Evolutionary conservation across 306 rosid genomes (phyloP), one percentile per base, ranked within the genome.

Genomic region (Sesbania bispinosa): DNA sequence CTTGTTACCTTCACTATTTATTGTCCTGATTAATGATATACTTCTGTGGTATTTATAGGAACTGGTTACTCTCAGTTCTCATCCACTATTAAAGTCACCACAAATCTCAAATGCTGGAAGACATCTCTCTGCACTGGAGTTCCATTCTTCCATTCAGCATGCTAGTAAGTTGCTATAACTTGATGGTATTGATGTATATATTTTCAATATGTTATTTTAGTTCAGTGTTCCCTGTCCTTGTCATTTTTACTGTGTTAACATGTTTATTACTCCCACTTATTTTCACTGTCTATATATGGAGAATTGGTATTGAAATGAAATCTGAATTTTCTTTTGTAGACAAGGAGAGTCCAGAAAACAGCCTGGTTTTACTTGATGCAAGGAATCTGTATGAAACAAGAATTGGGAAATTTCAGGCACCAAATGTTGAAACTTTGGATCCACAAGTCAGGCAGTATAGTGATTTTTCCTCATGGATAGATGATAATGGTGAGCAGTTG

Each of bases 361-460:
- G 24, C 32, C 73, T 86, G 69, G 94, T 94, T 67, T 82, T 90
- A 58, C 85, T 90, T 70, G 97, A 94, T 80, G 97, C 96, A 23
- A 89, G 98, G 80, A 93, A 93, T 83, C 73, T 93, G 10, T 93
- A 94, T 7, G 98, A 94, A 83, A 94, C 97, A 10, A 87, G 98
- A 80, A 86, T 94, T 62, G 98, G 98, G 79, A 90, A 90, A 81
- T 90, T 94, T 70, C 69, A 81, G 19, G 84, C 71, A 15, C 96
- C 96, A 16, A 81, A 87, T 70, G 82, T 94, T 67, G 83, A 76
- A 67, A 90, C 97, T 58, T 54, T 90, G 74, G 95, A 90, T 82
- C 97, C 98, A 0, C 79, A 79, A 72, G 88, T 90, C 45, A 80
- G 98, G 70, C 98, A 94, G 82, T 94, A 94, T 48, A 94, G 96